Evolutionary conservation across 257 asterid genomes (phyloP).

Genomic region (Paraleonurus japonicus): DNA sequence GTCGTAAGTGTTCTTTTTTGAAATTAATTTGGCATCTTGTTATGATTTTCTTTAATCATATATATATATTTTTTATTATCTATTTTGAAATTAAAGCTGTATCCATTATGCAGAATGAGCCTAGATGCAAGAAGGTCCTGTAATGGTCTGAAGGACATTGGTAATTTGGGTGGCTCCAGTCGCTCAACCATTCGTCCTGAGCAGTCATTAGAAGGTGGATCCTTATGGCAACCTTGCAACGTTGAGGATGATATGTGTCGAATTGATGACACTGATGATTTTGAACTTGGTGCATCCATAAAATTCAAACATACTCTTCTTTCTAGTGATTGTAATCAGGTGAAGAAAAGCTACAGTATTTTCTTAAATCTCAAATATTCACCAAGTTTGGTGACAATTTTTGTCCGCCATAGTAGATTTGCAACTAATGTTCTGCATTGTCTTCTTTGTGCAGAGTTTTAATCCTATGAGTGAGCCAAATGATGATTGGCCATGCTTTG

Average conservation of each 20-base stretch:
- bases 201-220: constrained; percentile 51
- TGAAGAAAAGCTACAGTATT: constrained; percentile 30
- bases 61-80: neutral
- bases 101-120: constrained; percentile 56
- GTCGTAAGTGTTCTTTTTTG: constrained; percentile 52
- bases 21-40: constrained; percentile 5
- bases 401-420: constrained; percentile 4
- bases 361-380: constrained; percentile 6
- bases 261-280: constrained; percentile 67
- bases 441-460: constrained; percentile 60
- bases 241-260: constrained; percentile 90
- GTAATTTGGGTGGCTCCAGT: constrained; percentile 43
- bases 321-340: constrained; percentile 71
- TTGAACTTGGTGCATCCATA: constrained; percentile 57
- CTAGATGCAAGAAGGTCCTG: constrained; percentile 53
- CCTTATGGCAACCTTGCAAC: constrained; percentile 67
- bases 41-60: constrained; percentile 8
- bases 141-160: constrained; percentile 65
- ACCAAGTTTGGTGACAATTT: neutral
- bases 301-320: constrained; percentile 46
- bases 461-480: constrained; percentile 90
- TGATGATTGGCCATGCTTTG: constrained; percentile 76
- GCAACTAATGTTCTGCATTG: constrained; percentile 18
- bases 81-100: constrained; percentile 15
- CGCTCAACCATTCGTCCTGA: constrained; percentile 54